Evolutionary conservation across 192 early-diverging fungal species (phyloP), one percentile per base, ranked within the genome.

Genomic region (Mortierella antarctica): DNA sequence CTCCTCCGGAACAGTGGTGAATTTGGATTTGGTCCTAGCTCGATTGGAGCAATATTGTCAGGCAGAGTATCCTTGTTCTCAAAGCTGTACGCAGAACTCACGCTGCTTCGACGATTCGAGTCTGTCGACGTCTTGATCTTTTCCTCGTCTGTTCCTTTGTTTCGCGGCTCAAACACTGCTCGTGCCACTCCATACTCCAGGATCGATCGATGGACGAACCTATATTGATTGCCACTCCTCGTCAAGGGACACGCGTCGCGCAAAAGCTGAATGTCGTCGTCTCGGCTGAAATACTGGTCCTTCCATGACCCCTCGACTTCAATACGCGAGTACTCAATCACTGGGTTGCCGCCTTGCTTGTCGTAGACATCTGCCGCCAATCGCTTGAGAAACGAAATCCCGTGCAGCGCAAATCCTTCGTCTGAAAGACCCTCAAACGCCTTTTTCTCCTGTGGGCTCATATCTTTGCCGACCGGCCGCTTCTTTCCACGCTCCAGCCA

Each of bases 181-280:
- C 52, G 44, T 1, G 65, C 31, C 18, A 51, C 44, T 8, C 49
- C 18, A 42, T 67, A 67, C 12, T 67, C 65, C 54, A 67, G 53
- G 7, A 67, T 31, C 0, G 65, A 57, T 4, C 40, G n/a, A 47
- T 67, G 65, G 14, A 46, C 2, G 44, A 67, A 67, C 5, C 53
- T 39, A 18, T 44, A 67, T 15, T 53, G 20, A 21, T 13, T 14
- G 14, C 52, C 52, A 10, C 18, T 56, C 10, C 54, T 6, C 1
- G n/a, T 31, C 52, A 67, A 18, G 9, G 51, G 53, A 45, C 65
- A 51, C 0, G 54, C 21, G 44, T 67, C 65, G 5, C 52, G 65
- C 8, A 67, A 42, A 6, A 67, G 11, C 18, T 20, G 10, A 8
- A 15, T 46, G 6, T 20, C 40, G 10, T 48, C 45, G 5, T 47